phyloP scores from a whole-genome alignment of 163 green algal species.

The Prototheca wickerhamii region DNA sequence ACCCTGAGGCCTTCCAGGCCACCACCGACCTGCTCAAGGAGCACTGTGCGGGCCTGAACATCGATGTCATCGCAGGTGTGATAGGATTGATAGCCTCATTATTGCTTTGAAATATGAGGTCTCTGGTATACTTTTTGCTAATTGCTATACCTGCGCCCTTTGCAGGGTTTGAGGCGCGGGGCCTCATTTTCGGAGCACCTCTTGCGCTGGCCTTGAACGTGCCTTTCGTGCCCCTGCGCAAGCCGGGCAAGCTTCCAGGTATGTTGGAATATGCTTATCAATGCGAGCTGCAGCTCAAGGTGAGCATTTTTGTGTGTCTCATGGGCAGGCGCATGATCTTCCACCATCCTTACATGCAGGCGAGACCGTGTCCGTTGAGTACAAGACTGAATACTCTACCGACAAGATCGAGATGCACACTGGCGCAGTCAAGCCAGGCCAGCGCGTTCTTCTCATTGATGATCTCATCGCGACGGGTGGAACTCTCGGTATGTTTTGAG shows the following conservation, averaged over 20 bases:
- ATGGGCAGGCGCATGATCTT: too few relatives aligned
- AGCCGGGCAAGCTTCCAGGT: constrained; percentile 96
- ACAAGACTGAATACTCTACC: constrained; percentile 77
- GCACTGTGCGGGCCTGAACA: constrained; percentile 65
- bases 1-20: constrained; percentile 79
- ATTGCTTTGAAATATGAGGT: too few relatives aligned
- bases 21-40: constrained; percentile 81
- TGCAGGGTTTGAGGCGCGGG: constrained; percentile 92
- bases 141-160: too few relatives aligned
- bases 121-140: too few relatives aligned
- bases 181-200: constrained; percentile 95
- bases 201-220: constrained; percentile 76
- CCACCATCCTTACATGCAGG: background rate
- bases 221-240: constrained; percentile 91
- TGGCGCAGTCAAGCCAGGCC: constrained; percentile 65
- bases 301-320: too few relatives aligned
- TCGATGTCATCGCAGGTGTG: constrained; percentile 84
- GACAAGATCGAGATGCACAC: constrained; percentile 97
- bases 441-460: constrained; percentile 89
- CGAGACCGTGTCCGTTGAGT: constrained; percentile 7
- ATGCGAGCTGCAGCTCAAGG: too few relatives aligned
- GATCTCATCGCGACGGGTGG: constrained; percentile 97
- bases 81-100: too few relatives aligned
- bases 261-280: background rate
- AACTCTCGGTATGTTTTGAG: constrained; percentile 59